A percentile compares a stretch with the other conserved stretches of the same genome.
Conservation (phyloP, 768 basidiomycete genomes). For the Boletus coccyginus region DNA sequence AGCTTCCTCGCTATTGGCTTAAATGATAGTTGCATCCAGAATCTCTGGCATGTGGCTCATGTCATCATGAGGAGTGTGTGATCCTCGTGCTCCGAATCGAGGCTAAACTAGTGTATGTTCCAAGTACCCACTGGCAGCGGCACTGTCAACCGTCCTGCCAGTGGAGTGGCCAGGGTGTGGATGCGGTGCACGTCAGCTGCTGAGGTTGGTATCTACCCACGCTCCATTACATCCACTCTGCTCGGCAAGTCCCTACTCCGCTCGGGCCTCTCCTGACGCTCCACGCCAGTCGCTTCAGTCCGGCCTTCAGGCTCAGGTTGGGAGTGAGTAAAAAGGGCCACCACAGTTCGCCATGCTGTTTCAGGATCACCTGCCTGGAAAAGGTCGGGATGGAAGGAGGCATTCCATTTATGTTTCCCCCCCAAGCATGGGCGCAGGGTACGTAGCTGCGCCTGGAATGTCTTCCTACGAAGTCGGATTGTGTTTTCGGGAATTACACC, state of each 20-base stretch:
- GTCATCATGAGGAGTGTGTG: background rate
- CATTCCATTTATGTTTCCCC: background rate
- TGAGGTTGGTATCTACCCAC: too few relatives aligned
- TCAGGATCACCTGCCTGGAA: background rate
- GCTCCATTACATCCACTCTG: too few relatives aligned
- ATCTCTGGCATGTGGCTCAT: background rate
- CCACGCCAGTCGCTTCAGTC: background rate
- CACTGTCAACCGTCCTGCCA: background rate
- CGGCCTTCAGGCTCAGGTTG: background rate
- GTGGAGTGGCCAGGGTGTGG: too few relatives aligned
- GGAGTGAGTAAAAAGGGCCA: background rate
- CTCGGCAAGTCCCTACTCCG: too few relatives aligned
- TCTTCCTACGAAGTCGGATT: background rate
- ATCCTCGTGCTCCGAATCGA: background rate
- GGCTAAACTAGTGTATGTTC: background rate
- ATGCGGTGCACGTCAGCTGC: too few relatives aligned
- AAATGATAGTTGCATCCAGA: background rate
- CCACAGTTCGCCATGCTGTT: conserved; percentile 11
- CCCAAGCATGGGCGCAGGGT: background rate
- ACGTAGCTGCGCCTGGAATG: background rate
- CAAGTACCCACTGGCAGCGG: background rate
- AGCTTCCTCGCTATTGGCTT: too few relatives aligned
- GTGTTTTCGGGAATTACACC: rapidly evolving
- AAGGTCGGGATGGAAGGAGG: background rate
- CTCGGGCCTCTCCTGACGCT: too few relatives aligned